Evolutionary conservation across 2,329 filamentous ascomycete species (phyloP), one percentile per base, ranked within the genome.

Genomic region (Penicillium corylophilum): DNA sequence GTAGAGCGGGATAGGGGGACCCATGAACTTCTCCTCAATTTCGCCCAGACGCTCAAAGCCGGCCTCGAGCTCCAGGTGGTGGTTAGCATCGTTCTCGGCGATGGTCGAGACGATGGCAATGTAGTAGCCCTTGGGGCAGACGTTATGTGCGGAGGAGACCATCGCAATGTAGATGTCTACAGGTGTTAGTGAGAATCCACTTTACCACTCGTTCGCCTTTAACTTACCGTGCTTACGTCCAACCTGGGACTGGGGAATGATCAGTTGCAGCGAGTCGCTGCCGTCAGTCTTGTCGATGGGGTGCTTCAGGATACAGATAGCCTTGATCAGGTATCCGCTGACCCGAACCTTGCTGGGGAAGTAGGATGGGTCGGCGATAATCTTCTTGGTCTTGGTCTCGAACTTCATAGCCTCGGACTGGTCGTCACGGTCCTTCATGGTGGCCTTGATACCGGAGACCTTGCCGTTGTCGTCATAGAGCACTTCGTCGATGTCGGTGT

Each of bases 51-150:
- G 87, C 68, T 96, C 91, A 61, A 97, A 86, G 68, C 93, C 94
- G 26, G 92, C 86, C 75, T 94, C 85, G 39, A 99, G 86, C 79
- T 99, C 94, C 51, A 96, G 80, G 75, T 99, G 94, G 77, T 96
- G 92, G 82, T 99, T 97, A 60, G 89, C 86, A 55, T 86, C 79
- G 40, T 86, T 87, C 80, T 99, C 95, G 59, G 94, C 90, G 69
- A 99, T 96, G 54, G 94, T 99, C 43, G 91, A 96, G 60, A 99
- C 93, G 55, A 97, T 99, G 65, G 94, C 94, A 64, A 99, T 90
- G 81, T 95, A 99, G 84, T 96, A 97, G 55, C 93, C 93, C 83
- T 96, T 95, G 66, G 95, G 94, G 79, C 93, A 97, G 64, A 99
- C 95, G 67, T 95, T 97, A 80, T 99, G 95, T 33, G 92, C 90